Percentiles rank a stretch among this genome's conserved stretches.
phyloP scores from a whole-genome alignment of 1,139 yeast species.

The Taphrina populina region DNA sequence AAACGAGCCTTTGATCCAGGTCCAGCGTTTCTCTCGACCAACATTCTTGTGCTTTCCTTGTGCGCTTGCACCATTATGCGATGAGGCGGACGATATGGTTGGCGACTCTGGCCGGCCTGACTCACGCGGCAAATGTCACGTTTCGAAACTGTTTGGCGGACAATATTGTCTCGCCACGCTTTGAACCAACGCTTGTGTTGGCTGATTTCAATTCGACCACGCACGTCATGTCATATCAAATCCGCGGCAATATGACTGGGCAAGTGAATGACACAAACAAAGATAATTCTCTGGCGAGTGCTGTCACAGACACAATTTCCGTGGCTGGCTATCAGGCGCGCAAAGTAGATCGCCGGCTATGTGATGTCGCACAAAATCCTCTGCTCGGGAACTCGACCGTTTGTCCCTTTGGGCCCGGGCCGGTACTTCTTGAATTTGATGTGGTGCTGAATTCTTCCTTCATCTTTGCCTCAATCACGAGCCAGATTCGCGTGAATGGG shows the following conservation, averaged over 20 bases:
- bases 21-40: too few species aligned
- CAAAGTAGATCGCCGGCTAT: conserved; percentile 15
- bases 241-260: conserved; percentile 24
- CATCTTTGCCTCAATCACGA: conserved; percentile 24
- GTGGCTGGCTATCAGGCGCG: conserved; percentile 19
- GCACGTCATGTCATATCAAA: conserved; percentile 2
- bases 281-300: conserved; percentile 30
- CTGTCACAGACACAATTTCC: conserved; percentile 22
- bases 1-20: too few species aligned
- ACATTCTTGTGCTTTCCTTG: too few species aligned
- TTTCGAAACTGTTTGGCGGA: conserved; percentile 22
- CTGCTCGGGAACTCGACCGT: neutral
- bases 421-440: conserved; percentile 8
- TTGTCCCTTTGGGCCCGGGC: conserved; percentile 31
- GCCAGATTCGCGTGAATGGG: conserved; percentile 21
- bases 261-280: conserved; percentile 22
- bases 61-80: too few species aligned
- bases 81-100: too few species aligned
- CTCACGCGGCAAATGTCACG: conserved; percentile 10
- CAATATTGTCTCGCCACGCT: conserved; percentile 6
- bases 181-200: conserved; percentile 11
- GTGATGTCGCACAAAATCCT: conserved; percentile 14
- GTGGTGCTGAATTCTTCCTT: conserved; percentile 13
- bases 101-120: neutral
- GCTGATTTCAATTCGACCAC: conserved; percentile 8